Percentiles rank a stretch among this genome's conserved stretches.
Conservation (phyloP, 140 eudicot genomes). For the Stevia rebaudiana region DNA sequence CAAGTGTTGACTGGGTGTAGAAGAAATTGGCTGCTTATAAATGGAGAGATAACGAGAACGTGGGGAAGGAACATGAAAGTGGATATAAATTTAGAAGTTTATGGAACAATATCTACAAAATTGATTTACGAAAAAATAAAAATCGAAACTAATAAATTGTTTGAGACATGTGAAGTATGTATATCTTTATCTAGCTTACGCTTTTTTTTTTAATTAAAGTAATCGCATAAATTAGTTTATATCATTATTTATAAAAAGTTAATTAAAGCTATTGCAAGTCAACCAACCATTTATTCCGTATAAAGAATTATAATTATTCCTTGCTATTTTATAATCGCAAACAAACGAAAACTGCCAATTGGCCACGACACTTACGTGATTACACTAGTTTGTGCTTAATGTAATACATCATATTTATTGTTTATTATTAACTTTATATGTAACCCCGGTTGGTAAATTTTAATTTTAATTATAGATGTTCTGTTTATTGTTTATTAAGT, state of each 20-base stretch:
- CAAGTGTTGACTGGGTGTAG: constrained; percentile 11
- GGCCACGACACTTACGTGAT: constrained; percentile 24
- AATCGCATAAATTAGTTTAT: background rate
- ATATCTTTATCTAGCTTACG: background rate
- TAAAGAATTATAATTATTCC: background rate
- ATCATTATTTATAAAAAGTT: background rate
- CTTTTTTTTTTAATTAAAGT: background rate
- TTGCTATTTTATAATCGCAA: constrained; percentile 3
- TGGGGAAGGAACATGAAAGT: constrained; percentile 19
- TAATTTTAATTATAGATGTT: no score
- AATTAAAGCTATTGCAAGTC: background rate
- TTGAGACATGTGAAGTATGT: background rate
- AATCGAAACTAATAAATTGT: background rate
- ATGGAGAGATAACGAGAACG: constrained; percentile 35
- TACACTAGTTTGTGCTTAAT: background rate
- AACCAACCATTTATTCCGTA: background rate
- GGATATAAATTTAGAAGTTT: background rate
- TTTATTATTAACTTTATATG: no score
- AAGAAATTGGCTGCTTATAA: constrained; percentile 24
- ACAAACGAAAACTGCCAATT: constrained; percentile 35
- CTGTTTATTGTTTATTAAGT: no score
- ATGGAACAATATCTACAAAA: background rate
- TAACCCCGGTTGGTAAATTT: no score
- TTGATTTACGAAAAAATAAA: background rate
- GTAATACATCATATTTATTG: background rate